phyloP scores from a whole-genome alignment of 441 rosid genomes.

The Euphorbia corollata region DNA sequence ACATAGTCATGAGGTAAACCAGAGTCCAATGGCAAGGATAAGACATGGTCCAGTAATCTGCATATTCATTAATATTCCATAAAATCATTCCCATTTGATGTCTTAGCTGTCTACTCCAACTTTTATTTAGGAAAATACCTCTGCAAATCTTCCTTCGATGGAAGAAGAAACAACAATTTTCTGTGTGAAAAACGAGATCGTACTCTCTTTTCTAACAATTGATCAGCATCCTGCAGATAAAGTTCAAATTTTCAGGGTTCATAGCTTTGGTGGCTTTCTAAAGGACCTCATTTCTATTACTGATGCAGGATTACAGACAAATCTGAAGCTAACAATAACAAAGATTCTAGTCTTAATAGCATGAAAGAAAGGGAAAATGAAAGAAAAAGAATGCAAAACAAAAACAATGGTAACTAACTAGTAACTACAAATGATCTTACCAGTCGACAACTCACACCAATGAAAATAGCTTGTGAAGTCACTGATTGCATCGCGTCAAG shows the following conservation, averaged over 20 bases:
- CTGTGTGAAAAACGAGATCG: slow-evolving; percentile 94
- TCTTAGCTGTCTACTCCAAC: too few relatives aligned
- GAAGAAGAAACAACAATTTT: slow-evolving; percentile 75
- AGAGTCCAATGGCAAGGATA: slow-evolving; percentile 66
- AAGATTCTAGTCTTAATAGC: not conserved
- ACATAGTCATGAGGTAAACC: slow-evolving; percentile 55
- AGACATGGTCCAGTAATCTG: slow-evolving; percentile 72
- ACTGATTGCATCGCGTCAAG: slow-evolving; percentile 92
- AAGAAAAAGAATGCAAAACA: not conserved
- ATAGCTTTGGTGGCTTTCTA: slow-evolving; percentile 1
- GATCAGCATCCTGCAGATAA: slow-evolving; percentile 82
- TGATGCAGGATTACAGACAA: not conserved
- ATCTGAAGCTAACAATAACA: not conserved
- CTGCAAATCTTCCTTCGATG: slow-evolving; percentile 56
- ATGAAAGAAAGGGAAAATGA: not conserved
- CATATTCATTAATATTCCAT: slow-evolving; percentile 19
- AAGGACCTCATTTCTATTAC: slow-evolving; percentile 4
- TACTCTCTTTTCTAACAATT: slow-evolving; percentile 88
- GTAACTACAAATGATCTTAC: slow-evolving; percentile 29
- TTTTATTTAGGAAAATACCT: slow-evolving; percentile 44
- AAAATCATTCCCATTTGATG: slow-evolving; percentile 4
- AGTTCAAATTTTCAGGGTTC: slow-evolving; percentile 15
- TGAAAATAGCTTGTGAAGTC: slow-evolving; percentile 81
- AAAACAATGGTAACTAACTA: slow-evolving; percentile 6
- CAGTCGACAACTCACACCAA: slow-evolving; percentile 80